These are phyloP conservation scores for Dalechampia spathulata DNA, from an alignment of 441 rosid species.

Conservation along the genomic window DNA sequence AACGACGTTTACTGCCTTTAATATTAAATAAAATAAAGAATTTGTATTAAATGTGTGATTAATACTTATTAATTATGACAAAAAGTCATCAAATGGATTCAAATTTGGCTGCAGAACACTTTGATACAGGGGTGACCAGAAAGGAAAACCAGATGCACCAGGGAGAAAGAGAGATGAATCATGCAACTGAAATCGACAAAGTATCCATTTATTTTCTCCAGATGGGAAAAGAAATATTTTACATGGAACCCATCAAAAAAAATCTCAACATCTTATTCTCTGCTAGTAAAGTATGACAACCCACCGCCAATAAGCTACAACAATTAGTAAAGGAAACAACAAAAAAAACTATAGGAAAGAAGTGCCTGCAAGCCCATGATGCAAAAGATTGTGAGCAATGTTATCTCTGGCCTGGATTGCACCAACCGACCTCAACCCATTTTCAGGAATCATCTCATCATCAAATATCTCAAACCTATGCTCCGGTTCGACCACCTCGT, in stretches of 20 bases:
- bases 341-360: constrained; percentile 6
- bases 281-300: background rate
- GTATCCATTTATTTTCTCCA: constrained; percentile 6
- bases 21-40: too few species aligned
- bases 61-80: too few species aligned
- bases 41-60: too few species aligned
- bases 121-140: too few species aligned
- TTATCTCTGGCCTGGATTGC: constrained; percentile 55
- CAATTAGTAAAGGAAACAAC: background rate
- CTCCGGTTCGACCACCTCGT: constrained; percentile 43
- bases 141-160: too few species aligned
- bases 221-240: constrained; percentile 12
- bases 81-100: too few species aligned
- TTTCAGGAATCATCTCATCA: constrained; percentile 58
- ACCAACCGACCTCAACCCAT: constrained; percentile 33
- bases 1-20: background rate
- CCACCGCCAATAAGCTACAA: background rate
- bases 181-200: background rate
- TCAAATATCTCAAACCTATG: constrained; percentile 49
- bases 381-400: constrained; percentile 72
- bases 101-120: too few species aligned
- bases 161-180: background rate
- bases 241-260: constrained; percentile 20
- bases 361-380: constrained; percentile 54
- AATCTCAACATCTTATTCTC: background rate